These are phyloP conservation scores for Arthrinium phaeospermum DNA, from an alignment of 2,329 filamentous ascomycete genomes.

Conservation along the genomic window DNA sequence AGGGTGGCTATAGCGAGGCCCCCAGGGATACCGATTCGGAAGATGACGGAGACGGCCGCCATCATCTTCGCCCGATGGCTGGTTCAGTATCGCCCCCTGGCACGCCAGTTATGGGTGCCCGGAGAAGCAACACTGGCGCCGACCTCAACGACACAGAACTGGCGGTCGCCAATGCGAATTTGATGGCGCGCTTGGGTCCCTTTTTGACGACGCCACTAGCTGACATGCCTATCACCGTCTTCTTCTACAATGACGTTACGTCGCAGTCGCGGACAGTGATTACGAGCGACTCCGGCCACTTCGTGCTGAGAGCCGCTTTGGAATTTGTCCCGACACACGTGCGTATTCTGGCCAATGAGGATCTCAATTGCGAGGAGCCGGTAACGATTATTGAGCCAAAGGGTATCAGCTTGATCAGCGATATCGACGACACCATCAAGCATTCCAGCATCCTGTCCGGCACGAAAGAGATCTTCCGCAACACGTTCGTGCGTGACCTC, in stretches of 20 bases:
- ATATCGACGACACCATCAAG: constrained; percentile 98
- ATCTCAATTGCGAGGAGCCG: constrained; percentile 79
- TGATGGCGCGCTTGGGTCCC: constrained; percentile 86
- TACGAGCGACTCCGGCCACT: constrained; percentile 91
- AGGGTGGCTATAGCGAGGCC: constrained; percentile 75
- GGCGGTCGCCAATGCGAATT: constrained; percentile 78
- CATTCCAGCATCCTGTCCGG: constrained; percentile 88
- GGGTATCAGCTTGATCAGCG: constrained; percentile 92
- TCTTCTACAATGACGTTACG: constrained; percentile 88
- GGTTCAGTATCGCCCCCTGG: constrained; percentile 37
- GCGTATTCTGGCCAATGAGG: constrained; percentile 83
- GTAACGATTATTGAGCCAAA: constrained; percentile 77
- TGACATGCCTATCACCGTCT: constrained; percentile 81
- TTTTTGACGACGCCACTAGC: constrained; percentile 87
- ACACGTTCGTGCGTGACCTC: constrained; percentile 88
- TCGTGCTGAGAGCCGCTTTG: constrained; percentile 77
- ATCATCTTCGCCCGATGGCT: constrained; percentile 19
- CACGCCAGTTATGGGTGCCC: constrained; percentile 50
- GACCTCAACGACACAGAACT: constrained; percentile 81
- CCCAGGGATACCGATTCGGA: constrained; percentile 54
- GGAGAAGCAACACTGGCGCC: constrained; percentile 40
- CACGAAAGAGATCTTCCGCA: constrained; percentile 92
- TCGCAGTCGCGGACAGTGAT: constrained; percentile 84
- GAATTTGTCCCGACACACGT: constrained; percentile 92
- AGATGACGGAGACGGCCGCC: constrained; percentile 40